Evolutionary conservation across 768 basidiomycete species (phyloP).

Genomic region (Lentinus brumalis): DNA sequence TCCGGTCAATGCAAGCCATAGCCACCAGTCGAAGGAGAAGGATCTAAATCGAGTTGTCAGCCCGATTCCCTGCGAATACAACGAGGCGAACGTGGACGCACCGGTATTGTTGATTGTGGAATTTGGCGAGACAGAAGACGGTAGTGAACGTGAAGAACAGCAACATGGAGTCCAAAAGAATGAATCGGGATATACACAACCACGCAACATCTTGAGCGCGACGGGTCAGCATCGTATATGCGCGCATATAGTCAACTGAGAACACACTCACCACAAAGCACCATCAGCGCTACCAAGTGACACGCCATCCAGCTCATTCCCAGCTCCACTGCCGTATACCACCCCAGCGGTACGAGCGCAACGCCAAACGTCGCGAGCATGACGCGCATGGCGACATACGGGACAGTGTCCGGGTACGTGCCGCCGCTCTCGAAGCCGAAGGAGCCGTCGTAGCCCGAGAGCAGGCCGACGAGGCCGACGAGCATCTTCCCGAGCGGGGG

Average conservation of each 20-base stretch:
- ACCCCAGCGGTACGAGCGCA: conserved; percentile 91
- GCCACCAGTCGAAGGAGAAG: conserved; percentile 97
- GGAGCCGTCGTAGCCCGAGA: conserved; percentile 88
- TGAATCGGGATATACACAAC: conserved; percentile 96
- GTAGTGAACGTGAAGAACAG: conserved; percentile 98
- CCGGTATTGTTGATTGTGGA: conserved; percentile 97
- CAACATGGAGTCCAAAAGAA: conserved; percentile 98
- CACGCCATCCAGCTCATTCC: conserved; percentile 89
- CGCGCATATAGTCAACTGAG: background rate
- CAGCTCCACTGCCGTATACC: conserved; percentile 95
- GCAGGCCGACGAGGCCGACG: conserved; percentile 88
- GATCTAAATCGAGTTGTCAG: conserved; percentile 51
- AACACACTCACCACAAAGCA: conserved; percentile 70
- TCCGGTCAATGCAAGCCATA: conserved; percentile 94
- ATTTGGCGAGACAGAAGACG: conserved; percentile 92
- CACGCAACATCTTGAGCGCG: conserved; percentile 80
- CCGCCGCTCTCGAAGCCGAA: conserved; percentile 96
- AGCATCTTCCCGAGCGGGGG: conserved; percentile 99
- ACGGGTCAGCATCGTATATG: background rate
- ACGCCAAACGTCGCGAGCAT: conserved; percentile 95
- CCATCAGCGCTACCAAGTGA: conserved; percentile 93
- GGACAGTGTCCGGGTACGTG: conserved; percentile 79
- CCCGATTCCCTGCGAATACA: conserved; percentile 4
- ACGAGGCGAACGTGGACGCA: conserved; percentile 39
- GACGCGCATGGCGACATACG: conserved; percentile 93